Base-by-base conservation (phyloP, 2,329 filamentous ascomycete species). In the Calonectria montana region DNA sequence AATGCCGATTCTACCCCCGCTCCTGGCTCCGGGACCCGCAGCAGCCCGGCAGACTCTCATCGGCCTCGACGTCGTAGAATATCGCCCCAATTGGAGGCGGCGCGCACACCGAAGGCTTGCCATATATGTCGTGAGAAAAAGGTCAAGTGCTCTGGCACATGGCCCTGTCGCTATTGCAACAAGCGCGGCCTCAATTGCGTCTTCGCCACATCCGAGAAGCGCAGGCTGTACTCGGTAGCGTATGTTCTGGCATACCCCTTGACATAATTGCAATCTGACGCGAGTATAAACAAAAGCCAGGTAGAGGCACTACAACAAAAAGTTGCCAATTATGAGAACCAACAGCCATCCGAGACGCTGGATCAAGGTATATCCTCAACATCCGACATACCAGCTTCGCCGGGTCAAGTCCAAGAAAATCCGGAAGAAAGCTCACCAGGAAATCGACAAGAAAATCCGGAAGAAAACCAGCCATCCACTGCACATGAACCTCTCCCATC, bases 81-180 rank as follows among this genome's bases (percentile, higher is more conserved):
- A 35, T 72, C 70, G 15, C 31, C 48, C 13, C 65, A 69, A 15
- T 53, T 65, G 4, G 70, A 72, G 41, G 66, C 70, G 15, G 70
- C 70, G 4, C 70, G 66, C 27, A 69, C 70, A 25, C 65, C 70
- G 2, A 72, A 61, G 0, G 70, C 70, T 4, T 72, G 66, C 4
- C 66, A 72, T 62, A 43, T 72, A 35, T 72, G 70, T 41, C 65
- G 65, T 16, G 65, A 61, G 27, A 67, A 63, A 25, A 64, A 63
- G 67, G 65, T 73, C 61, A 73, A 73, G 65, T 73, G 69, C 59
- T 73, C 71, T 3, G 69, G 71, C 61, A 64, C 69, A n/a, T 71
- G 71, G 48, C 71, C 71, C 3, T 73, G 71, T 21, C 65, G 70
- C 6, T 73, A 73, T n/a, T 73, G 71, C 18, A 71, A 65, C 48